These are phyloP conservation scores for Hypoxylon sp. DNA, from an alignment of 2,329 filamentous ascomycete genomes.

Conservation along the genomic window DNA sequence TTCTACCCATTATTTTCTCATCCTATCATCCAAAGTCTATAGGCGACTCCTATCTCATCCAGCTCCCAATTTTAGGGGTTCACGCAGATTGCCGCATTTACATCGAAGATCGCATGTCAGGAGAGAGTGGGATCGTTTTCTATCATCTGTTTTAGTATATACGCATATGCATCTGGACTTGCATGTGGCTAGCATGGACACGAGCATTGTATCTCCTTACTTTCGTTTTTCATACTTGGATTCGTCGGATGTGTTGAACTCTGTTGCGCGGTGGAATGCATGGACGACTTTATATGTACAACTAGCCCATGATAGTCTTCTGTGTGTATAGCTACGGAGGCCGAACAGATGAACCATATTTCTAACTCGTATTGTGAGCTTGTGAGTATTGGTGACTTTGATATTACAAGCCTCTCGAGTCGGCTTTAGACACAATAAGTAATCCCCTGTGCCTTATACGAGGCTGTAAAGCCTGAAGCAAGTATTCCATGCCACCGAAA, in stretches of 20 bases:
- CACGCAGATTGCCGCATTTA: slow-evolving; percentile 19
- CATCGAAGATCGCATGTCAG: slow-evolving; percentile 11
- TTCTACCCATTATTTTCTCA: slow-evolving; percentile 5
- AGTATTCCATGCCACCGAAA: no score
- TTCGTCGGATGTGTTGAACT: background rate
- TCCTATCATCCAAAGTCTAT: background rate
- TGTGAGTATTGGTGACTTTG: background rate
- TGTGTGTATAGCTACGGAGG: background rate
- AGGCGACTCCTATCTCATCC: slow-evolving; percentile 5
- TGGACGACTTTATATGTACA: slow-evolving; percentile 9
- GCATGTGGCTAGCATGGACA: slow-evolving; percentile 29
- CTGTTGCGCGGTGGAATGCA: background rate
- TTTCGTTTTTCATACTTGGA: slow-evolving; percentile 7
- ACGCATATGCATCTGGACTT: slow-evolving; percentile 11
- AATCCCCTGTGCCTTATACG: no score
- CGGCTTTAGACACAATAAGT: no score
- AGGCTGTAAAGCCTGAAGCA: no score
- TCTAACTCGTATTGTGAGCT: no score
- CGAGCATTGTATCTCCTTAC: slow-evolving; percentile 21
- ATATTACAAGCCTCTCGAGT: background rate
- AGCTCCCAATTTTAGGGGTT: background rate
- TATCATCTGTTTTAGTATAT: slow-evolving; percentile 17
- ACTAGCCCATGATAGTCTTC: slow-evolving; percentile 7
- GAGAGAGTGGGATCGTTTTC: background rate
- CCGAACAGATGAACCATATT: slow-evolving; percentile 6